These are phyloP conservation scores for Luffa acutangula DNA, from an alignment of 306 rosid genomes.

Conservation along the genomic window DNA sequence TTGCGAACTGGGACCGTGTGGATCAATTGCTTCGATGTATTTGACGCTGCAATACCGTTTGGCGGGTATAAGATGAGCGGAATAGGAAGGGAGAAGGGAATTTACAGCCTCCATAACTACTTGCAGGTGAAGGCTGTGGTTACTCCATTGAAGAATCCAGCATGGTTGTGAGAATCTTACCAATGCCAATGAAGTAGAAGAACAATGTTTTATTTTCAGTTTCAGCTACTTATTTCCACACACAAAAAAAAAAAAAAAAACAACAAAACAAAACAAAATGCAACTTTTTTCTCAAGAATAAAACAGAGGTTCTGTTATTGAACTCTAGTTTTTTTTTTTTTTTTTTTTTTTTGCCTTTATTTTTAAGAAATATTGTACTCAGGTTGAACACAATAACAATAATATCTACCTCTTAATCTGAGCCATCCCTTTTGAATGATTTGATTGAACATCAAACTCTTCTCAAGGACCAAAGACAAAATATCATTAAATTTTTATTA, in stretches of 20 bases:
- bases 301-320: background rate
- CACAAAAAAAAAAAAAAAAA: background rate
- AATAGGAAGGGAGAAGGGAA: slow-evolving; percentile 73
- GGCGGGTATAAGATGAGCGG: slow-evolving; percentile 99
- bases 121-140: slow-evolving; percentile 86
- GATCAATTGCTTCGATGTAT: slow-evolving; percentile 85
- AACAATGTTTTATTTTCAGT: background rate
- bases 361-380: background rate
- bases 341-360: no score
- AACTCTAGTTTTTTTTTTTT: background rate
- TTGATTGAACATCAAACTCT: background rate
- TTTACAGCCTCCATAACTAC: slow-evolving; percentile 74
- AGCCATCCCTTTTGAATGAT: background rate
- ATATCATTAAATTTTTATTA: background rate
- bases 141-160: slow-evolving; percentile 56
- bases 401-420: background rate
- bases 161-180: slow-evolving; percentile 45
- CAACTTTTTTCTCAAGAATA: background rate
- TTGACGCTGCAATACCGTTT: slow-evolving; percentile 91
- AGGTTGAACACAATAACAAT: background rate
- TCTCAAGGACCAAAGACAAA: background rate
- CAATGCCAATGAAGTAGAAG: background rate
- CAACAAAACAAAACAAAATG: background rate
- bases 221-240: background rate
- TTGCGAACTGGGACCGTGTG: slow-evolving; percentile 72